Evolutionary conservation across 208 protist genomes (phyloP), one percentile per base, ranked within the genome.

Genomic region (Acanthamoeba sp.): DNA sequence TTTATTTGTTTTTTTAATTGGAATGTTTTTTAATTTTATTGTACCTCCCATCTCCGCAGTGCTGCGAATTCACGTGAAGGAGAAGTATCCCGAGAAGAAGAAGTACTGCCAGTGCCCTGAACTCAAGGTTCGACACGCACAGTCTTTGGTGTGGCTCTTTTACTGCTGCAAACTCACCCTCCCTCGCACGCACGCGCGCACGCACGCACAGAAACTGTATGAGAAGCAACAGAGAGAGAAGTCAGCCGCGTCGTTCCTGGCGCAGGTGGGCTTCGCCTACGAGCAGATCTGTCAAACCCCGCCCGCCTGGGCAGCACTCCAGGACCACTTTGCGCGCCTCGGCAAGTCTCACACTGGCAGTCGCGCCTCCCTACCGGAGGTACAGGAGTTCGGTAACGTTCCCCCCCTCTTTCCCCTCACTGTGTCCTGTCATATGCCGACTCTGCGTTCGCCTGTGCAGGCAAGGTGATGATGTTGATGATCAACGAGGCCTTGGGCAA

Each of bases 51-150:
- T 42, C 42, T 7, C 24, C 22, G 50, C 78, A 87, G 78, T 87
- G 78, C 22, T 87, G 29, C 40, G 50, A n/a, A 62, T 87, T 57
- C 78, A 87, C 78, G 50, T 87, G 42, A 87, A 29, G 50, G 78
- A 87, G 78, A 87, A 87, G 78, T 87, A 40, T 7, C 78, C 78
- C 27, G 78, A 87, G 38, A 87, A 87, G 78, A 87, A 29, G 20
- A 87, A 87, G 78, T 87, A 87, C 34, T 57, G 42, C 34, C 42
- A 57, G 50, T 87, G 78, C 7, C 78, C 78, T 3, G 78, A 87
- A 36, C 29, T 87, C 38, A 87, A 87, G 78, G 78, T 87, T n/a
- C n/a, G n/a, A n/a, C n/a, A n/a, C n/a, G n/a, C n/a, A n/a, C n/a
- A n/a, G n/a, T n/a, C n/a, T n/a, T n/a, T n/a, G n/a, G n/a, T n/a